These are phyloP conservation scores for Coleophoma crateriformis DNA, from an alignment of 2,329 filamentous ascomycete genomes.

Conservation along the genomic window DNA sequence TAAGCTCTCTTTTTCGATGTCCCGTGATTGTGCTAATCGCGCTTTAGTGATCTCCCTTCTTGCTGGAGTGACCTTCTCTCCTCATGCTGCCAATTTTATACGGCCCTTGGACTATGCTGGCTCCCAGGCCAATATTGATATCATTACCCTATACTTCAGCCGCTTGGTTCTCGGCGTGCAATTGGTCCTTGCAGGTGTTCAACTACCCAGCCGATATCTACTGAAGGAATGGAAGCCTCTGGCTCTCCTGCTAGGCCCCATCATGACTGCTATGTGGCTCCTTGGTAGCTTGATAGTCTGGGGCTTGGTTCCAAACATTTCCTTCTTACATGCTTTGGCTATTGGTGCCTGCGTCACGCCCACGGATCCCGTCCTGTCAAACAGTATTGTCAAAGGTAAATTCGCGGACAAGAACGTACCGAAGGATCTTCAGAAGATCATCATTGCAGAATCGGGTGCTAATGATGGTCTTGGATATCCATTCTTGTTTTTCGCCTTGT, in stretches of 20 bases:
- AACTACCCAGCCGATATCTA: slow-evolving; percentile 80
- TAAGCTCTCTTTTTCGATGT: slow-evolving; percentile 29
- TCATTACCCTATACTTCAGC: slow-evolving; percentile 77
- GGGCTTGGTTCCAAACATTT: slow-evolving; percentile 65
- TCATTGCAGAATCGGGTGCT: slow-evolving; percentile 74
- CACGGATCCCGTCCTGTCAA: slow-evolving; percentile 82
- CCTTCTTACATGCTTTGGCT: slow-evolving; percentile 72
- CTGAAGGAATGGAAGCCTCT: slow-evolving; percentile 73
- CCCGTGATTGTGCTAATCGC: not conserved
- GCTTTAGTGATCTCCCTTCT: slow-evolving; percentile 72
- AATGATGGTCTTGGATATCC: slow-evolving; percentile 82
- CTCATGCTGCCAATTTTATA: slow-evolving; percentile 70
- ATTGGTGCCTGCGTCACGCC: slow-evolving; percentile 86
- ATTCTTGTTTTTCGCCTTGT: slow-evolving; percentile 79
- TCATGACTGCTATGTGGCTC: slow-evolving; percentile 86
- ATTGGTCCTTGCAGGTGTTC: slow-evolving; percentile 81
- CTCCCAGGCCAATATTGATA: slow-evolving; percentile 52
- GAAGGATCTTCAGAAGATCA: slow-evolving; percentile 72
- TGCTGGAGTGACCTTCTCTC: slow-evolving; percentile 73
- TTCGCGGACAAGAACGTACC: slow-evolving; percentile 91
- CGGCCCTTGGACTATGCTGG: slow-evolving; percentile 70
- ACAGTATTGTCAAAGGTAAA: slow-evolving; percentile 87
- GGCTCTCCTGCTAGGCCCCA: slow-evolving; percentile 69
- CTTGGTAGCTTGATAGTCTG: slow-evolving; percentile 74
- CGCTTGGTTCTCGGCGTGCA: slow-evolving; percentile 86